phyloP scores from a whole-genome alignment of 768 basidiomycete genomes.

The Auriscalpium vulgare region DNA sequence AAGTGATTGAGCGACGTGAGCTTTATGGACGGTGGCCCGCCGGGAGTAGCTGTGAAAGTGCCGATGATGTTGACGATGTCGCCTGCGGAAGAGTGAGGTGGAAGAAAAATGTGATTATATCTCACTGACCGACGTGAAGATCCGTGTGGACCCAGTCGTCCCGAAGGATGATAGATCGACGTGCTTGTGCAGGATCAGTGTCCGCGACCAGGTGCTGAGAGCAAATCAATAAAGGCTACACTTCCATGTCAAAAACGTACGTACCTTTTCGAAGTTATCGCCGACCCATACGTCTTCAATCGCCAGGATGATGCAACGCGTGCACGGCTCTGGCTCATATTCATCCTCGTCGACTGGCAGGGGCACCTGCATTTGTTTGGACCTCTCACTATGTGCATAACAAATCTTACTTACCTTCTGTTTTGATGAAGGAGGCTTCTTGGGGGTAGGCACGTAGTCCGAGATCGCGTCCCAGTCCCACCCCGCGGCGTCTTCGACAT shows the following conservation, averaged over 20 bases:
- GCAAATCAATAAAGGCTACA: not conserved
- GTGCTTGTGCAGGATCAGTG: slow-evolving; percentile 30
- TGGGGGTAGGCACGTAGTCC: slow-evolving; percentile 15
- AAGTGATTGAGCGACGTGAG: slow-evolving; percentile 60
- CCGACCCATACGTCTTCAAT: slow-evolving; percentile 3
- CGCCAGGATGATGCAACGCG: slow-evolving; percentile 3
- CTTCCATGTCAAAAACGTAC: not conserved
- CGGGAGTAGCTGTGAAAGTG: slow-evolving; percentile 19
- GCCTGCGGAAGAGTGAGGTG: slow-evolving; percentile 33
- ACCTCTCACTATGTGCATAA: not conserved
- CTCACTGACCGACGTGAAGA: slow-evolving; percentile 44
- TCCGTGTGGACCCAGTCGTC: slow-evolving; percentile 76
- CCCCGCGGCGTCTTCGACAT: slow-evolving; percentile 6
- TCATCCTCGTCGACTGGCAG: not conserved
- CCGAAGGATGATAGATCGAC: slow-evolving; percentile 47
- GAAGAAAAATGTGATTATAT: not conserved
- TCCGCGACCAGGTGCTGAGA: slow-evolving; percentile 45
- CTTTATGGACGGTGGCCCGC: slow-evolving; percentile 31
- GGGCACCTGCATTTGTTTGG: not conserved
- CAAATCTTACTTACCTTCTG: not conserved
- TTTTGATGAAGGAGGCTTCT: slow-evolving; percentile 3
- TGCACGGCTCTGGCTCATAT: slow-evolving; percentile 7
- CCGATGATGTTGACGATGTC: slow-evolving; percentile 81
- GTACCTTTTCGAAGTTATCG: slow-evolving; percentile 9
- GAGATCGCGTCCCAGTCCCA: slow-evolving; percentile 16